phyloP scores from a whole-genome alignment of 805 yeast genomes.

The Candida vartiovaarae region DNA sequence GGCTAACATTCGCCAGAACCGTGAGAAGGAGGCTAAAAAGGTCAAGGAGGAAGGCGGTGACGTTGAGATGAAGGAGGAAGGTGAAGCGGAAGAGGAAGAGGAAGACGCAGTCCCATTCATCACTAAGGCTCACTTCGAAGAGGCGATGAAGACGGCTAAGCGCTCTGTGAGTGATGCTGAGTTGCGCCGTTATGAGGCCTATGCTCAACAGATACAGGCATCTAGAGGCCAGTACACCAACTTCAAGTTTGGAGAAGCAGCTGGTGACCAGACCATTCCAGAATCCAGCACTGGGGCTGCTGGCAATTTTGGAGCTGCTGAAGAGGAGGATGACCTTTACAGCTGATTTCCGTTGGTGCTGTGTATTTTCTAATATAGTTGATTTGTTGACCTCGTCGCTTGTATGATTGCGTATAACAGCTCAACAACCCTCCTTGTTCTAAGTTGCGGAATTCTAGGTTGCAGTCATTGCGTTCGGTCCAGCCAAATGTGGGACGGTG shows the following conservation, averaged over 20 bases:
- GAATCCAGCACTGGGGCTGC: constrained; percentile 38
- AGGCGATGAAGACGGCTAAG: constrained; percentile 99
- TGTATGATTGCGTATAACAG: too few species aligned
- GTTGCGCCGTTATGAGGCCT: constrained; percentile 96
- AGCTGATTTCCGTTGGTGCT: constrained; percentile 25
- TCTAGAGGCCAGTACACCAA: constrained; percentile 92
- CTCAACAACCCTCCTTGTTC: too few species aligned
- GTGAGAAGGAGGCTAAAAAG: constrained; percentile 34
- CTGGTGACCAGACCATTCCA: constrained; percentile 30
- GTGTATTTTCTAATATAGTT: background rate
- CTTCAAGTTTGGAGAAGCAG: constrained; percentile 61
- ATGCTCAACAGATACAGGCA: constrained; percentile 92
- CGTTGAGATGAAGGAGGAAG: constrained; percentile 43
- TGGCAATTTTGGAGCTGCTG: constrained; percentile 33
- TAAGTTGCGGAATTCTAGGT: too few species aligned
- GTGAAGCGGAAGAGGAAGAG: constrained; percentile 41
- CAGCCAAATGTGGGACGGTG: too few species aligned
- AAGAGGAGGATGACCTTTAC: constrained; percentile 60
- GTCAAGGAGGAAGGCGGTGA: constrained; percentile 36
- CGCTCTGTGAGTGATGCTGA: constrained; percentile 97
- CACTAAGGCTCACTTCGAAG: constrained; percentile 91
- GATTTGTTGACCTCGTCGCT: background rate
- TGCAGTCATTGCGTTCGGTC: too few species aligned
- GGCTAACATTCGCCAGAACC: constrained; percentile 51
- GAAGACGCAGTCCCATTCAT: constrained; percentile 96